Base-by-base conservation (phyloP, 768 basidiomycete species). In the Kwoniella mangroviensis region DNA sequence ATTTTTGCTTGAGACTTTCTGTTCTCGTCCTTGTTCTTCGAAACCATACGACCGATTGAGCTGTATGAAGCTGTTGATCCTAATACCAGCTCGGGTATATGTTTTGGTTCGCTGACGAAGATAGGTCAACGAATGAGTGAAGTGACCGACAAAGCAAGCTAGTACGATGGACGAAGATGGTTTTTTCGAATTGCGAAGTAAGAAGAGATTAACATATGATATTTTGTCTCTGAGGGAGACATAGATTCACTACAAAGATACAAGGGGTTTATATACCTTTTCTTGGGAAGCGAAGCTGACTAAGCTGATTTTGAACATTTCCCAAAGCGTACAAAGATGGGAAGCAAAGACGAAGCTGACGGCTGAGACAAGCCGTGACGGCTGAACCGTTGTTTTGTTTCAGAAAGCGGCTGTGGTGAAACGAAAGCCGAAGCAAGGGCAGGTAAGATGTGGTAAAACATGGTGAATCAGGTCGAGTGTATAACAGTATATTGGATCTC, bases 171-270 rank as follows among this genome's bases (percentile, higher is more conserved):
- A 49, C 45, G 45, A 49, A 49, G 45, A 49, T 17, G 45, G 45
- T 49, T 10, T 49, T 12, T 6, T 49, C n/a, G 45, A 17, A 4
- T 49, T 49, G 45, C 45, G 5, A 49, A 49, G 45, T 49, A 17
- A 49, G 45, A 49, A 49, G 45, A 49, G 45, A 49, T 17, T 49
- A 49, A 49, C 45, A 49, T 49, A 49, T 49, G 45, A 49, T 49
- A 49, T 17, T 49, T 49, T 49, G 45, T 49, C 45, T 49, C 45
- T 49, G 45, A 49, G 45, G 15, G 45, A 49, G 45, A 49, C 45
- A 49, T 49, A 49, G 45, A 49, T 49, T 49, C 45, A 49, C 45
- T 49, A 49, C 45, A 49, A 49, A 49, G 45, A 49, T 49, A 49
- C 45, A 49, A 49, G 45, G 45, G 45, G 45, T 19, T 45, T 49